phyloP scores from a whole-genome alignment of 192 early-diverging fungal genomes.

The Gigaspora rosea region DNA sequence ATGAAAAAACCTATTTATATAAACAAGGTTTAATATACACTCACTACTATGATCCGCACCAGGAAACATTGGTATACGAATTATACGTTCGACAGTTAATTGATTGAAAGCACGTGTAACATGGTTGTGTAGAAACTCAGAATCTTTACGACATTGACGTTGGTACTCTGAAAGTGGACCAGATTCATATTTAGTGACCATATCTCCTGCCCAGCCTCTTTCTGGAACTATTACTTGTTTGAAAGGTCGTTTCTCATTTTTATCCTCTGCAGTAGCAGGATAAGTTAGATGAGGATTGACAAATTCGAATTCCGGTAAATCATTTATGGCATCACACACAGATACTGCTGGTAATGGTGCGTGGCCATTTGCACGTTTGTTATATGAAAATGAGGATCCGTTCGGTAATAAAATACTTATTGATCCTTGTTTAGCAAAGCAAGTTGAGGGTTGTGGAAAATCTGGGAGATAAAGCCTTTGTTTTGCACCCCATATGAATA shows the following conservation, averaged over 20 bases:
- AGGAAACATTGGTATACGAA: conserved; percentile 47
- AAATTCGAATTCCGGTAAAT: conserved; percentile 71
- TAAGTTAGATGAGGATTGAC: conserved; percentile 53
- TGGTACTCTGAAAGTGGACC: conserved; percentile 56
- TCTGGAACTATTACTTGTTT: conserved; percentile 10
- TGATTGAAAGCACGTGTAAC: conserved; percentile 51
- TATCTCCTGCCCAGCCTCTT: conserved; percentile 47
- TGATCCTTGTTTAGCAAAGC: conserved; percentile 48
- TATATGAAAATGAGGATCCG: conserved; percentile 45
- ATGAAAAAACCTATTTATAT: neutral
- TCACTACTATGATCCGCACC: conserved; percentile 53
- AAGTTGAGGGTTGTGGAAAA: conserved; percentile 58
- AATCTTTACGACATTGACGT: conserved; percentile 43
- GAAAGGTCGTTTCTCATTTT: conserved; percentile 34
- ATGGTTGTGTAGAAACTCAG: conserved; percentile 50
- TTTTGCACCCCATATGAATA: conserved; percentile 68
- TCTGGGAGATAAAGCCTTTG: conserved; percentile 55
- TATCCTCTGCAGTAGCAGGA: conserved; percentile 37
- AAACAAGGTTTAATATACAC: neutral
- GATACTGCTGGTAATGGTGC: conserved; percentile 60
- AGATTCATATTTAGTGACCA: conserved; percentile 42
- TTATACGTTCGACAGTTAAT: conserved; percentile 57
- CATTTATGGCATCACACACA: conserved; percentile 65
- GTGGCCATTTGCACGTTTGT: conserved; percentile 45
- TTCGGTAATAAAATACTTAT: conserved; percentile 48